These are phyloP conservation scores for Cystobasidiopsis lactophilus DNA, from an alignment of 768 basidiomycete genomes.

Conservation along the genomic window DNA sequence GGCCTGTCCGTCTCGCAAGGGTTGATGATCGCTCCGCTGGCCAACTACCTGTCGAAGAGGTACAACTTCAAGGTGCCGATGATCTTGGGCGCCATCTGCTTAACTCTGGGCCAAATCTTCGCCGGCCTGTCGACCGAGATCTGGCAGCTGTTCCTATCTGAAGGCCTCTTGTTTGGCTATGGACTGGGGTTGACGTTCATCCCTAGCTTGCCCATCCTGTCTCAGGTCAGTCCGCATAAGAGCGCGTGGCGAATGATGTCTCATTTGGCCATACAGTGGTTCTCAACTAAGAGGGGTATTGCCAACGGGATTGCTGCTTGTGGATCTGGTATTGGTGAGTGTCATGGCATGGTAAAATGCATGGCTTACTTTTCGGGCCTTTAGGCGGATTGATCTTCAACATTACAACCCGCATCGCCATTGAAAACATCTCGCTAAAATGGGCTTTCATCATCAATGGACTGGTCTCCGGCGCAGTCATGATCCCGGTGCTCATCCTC, in stretches of 20 bases:
- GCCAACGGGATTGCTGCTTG: neutral
- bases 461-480: slow-evolving; percentile 18
- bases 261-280: too few species aligned
- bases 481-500: slow-evolving; percentile 20
- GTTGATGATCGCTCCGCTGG: slow-evolving; percentile 16
- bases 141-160: slow-evolving; percentile 19
- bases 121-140: slow-evolving; percentile 18
- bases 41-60: slow-evolving; percentile 16
- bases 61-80: slow-evolving; percentile 15
- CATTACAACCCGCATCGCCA: slow-evolving; percentile 10
- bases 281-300: slow-evolving; percentile 14
- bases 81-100: slow-evolving; percentile 11
- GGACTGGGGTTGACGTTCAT: slow-evolving; percentile 16
- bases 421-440: slow-evolving; percentile 19
- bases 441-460: slow-evolving; percentile 24
- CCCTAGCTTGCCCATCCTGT: slow-evolving; percentile 10
- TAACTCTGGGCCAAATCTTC: slow-evolving; percentile 11
- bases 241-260: too few species aligned
- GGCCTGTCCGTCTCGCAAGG: slow-evolving; percentile 15
- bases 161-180: slow-evolving; percentile 18
- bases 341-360: too few species aligned
- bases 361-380: too few species aligned
- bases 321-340: neutral
- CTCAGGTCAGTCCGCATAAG: too few species aligned
- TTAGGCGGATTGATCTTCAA: slow-evolving; percentile 18